Base-by-base conservation (phyloP, 2,329 filamentous ascomycete species). In the Leptographium lundbergii region DNA sequence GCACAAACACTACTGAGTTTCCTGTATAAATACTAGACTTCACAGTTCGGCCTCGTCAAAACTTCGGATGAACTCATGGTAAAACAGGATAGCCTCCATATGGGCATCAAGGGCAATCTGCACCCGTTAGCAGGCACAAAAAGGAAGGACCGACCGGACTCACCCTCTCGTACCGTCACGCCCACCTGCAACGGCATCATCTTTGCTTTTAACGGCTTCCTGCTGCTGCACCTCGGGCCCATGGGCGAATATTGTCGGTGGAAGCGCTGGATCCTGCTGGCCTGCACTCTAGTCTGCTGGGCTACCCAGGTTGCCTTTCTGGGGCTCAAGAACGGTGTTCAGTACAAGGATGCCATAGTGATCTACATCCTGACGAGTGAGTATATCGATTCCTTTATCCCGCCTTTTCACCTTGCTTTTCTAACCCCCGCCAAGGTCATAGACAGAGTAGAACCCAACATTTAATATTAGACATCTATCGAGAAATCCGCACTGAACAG, bases 141-240 rank as follows among this genome's bases (percentile, higher is more conserved):
- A 36, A 9, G 6, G 34, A 9, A 32, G 5, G 4, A 34, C 7
- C 0, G 4, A 32, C 3, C 5, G 17, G 63, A 22, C 69, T 72
- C 0, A 70, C 60, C 59, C 66, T 68, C 65, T 75, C 74, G 58
- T 75, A 57, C 48, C 14, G 25, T 57, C 34, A 50, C 45, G 32
- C 42, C 48, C 34, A 52, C 34, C 22, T 29, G 56, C 56, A 57
- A 57, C 32, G 56, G 56, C 56, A 42, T 57, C 34, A 52, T 53
- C 17, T 57, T 57, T 42, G 56, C 56, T 24, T 29, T 57, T 2
- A 52, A 57, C 25, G 54, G 39, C 39, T 39, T 56, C 11, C 19
- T 56, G 25, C 19, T 56, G 17, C 54, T 56, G 39, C 39, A 34
- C 3, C 25, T 56, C 39, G 54, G 54, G 1, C 54, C 54, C 36